A percentile compares a stretch with the other conserved stretches of the same genome.
Evolutionary conservation across 345 rosid species (phyloP).

Genomic region (Bruguiera parviflora): DNA sequence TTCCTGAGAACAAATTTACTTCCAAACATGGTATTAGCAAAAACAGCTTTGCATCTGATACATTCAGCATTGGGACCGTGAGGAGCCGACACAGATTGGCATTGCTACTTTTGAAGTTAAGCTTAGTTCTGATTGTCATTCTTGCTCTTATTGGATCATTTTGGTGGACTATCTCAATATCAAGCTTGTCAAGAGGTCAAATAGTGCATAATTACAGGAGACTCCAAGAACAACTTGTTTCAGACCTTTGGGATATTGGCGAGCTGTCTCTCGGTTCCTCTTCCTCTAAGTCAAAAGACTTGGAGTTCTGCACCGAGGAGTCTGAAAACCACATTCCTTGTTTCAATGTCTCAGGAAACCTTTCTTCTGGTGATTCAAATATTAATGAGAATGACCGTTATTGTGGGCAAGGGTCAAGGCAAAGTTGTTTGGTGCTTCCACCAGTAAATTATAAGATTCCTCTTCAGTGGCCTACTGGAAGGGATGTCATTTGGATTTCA

Average conservation of each 20-base stretch:
- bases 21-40: slow-evolving; percentile 53
- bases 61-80: slow-evolving; percentile 40
- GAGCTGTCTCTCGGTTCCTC: slow-evolving; percentile 78
- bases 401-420: slow-evolving; percentile 52
- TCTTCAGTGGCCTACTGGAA: slow-evolving; percentile 96
- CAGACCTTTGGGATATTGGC: slow-evolving; percentile 87
- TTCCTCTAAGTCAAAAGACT: slow-evolving; percentile 64
- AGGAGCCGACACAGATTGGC: slow-evolving; percentile 62
- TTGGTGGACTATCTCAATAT: slow-evolving; percentile 89
- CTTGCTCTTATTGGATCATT: slow-evolving; percentile 74
- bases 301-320: slow-evolving; percentile 68
- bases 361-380: slow-evolving; percentile 47
- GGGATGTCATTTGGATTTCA: slow-evolving; percentile 80
- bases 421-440: slow-evolving; percentile 69
- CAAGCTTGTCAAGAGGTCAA: slow-evolving; percentile 66
- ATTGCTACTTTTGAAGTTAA: slow-evolving; percentile 57
- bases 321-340: slow-evolving; percentile 82
- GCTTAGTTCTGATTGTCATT: slow-evolving; percentile 67
- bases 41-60: slow-evolving; percentile 59
- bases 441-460: slow-evolving; percentile 77
- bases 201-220: slow-evolving; percentile 72
- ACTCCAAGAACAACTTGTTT: slow-evolving; percentile 82
- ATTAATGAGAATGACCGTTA: slow-evolving; percentile 62
- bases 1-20: slow-evolving; percentile 47
- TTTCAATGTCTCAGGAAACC: slow-evolving; percentile 65